Evolutionary conservation across 2,329 filamentous ascomycete genomes (phyloP).

Genomic region (Pseudopyricularia cyperi): DNA sequence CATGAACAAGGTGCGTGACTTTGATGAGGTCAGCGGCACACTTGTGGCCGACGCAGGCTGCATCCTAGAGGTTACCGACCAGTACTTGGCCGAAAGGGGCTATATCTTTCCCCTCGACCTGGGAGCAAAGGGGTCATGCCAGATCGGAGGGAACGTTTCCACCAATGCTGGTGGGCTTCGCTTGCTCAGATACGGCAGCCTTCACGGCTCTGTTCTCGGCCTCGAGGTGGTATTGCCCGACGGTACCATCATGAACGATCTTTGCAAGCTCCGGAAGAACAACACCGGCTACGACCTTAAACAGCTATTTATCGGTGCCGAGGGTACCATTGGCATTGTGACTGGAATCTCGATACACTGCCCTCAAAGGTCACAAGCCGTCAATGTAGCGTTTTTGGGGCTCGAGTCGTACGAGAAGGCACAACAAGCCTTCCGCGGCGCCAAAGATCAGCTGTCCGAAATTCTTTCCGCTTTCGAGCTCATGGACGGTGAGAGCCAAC

Average conservation of each 20-base stretch:
- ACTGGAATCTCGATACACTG: constrained; percentile 84
- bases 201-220: constrained; percentile 86
- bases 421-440: constrained; percentile 73
- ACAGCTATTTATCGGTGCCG: constrained; percentile 89
- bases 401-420: constrained; percentile 83
- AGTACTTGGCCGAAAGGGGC: constrained; percentile 66
- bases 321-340: constrained; percentile 90
- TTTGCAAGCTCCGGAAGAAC: constrained; percentile 85
- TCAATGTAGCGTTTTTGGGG: constrained; percentile 93
- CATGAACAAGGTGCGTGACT: constrained; percentile 84
- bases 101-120: constrained; percentile 94
- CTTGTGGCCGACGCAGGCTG: constrained; percentile 84
- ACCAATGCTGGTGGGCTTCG: constrained; percentile 91
- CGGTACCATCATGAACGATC: constrained; percentile 81
- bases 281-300: constrained; percentile 98
- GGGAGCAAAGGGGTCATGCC: constrained; percentile 95
- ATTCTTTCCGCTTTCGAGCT: constrained; percentile 96
- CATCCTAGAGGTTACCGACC: constrained; percentile 80
- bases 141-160: constrained; percentile 89
- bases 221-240: constrained; percentile 89
- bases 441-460: constrained; percentile 81
- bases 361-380: constrained; percentile 71
- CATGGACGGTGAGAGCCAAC: constrained; percentile 80
- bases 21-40: constrained; percentile 85
- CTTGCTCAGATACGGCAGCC: constrained; percentile 79